Percentiles rank a stretch among this genome's conserved stretches.
Evolutionary conservation across 495 filamentous ascomycete genomes (phyloP).

Genomic region (Lasiosphaeria hispida): DNA sequence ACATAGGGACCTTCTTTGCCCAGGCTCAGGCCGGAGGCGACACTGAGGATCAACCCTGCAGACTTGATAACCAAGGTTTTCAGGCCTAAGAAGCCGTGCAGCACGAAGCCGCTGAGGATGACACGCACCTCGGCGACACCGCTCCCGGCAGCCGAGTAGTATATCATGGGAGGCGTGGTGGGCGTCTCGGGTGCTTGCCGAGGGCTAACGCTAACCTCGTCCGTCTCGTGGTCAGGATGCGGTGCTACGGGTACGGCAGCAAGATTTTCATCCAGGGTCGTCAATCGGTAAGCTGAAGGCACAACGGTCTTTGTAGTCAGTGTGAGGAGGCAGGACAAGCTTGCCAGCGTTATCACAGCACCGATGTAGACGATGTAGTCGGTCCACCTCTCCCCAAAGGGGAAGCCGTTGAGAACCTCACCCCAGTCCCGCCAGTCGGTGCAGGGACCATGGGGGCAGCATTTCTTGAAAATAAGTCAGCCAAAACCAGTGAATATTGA

Average conservation of each 20-base stretch:
- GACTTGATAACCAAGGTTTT: slow-evolving; percentile 89
- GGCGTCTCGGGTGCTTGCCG: slow-evolving; percentile 22
- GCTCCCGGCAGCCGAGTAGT: slow-evolving; percentile 94
- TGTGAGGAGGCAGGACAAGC: slow-evolving; percentile 73
- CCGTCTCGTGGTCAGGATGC: slow-evolving; percentile 37
- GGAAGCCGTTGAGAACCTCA: slow-evolving; percentile 53
- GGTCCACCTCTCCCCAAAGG: slow-evolving; percentile 59
- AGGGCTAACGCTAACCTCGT: slow-evolving; percentile 40
- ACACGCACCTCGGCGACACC: slow-evolving; percentile 97
- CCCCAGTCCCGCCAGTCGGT: slow-evolving; percentile 77
- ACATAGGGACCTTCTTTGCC: slow-evolving; percentile 98
- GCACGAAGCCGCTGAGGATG: slow-evolving; percentile 93
- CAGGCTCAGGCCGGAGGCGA: slow-evolving; percentile 87
- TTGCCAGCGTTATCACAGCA: slow-evolving; percentile 69
- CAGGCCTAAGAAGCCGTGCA: slow-evolving; percentile 91
- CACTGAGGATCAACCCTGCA: slow-evolving; percentile 76
- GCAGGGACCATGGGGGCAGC: slow-evolving; percentile 70
- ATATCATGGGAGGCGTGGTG: slow-evolving; percentile 70
- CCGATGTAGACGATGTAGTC: slow-evolving; percentile 73
- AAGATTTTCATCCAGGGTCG: slow-evolving; percentile 80
- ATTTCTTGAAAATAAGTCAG: slow-evolving; percentile 44
- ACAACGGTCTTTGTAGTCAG: slow-evolving; percentile 87
- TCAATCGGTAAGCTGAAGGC: slow-evolving; percentile 79
- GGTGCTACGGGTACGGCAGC: slow-evolving; percentile 44
- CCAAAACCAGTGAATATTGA: slow-evolving; percentile 10